These are phyloP conservation scores for Fusarium vanettenii DNA, from an alignment of 2,329 filamentous ascomycete genomes.

Conservation along the genomic window DNA sequence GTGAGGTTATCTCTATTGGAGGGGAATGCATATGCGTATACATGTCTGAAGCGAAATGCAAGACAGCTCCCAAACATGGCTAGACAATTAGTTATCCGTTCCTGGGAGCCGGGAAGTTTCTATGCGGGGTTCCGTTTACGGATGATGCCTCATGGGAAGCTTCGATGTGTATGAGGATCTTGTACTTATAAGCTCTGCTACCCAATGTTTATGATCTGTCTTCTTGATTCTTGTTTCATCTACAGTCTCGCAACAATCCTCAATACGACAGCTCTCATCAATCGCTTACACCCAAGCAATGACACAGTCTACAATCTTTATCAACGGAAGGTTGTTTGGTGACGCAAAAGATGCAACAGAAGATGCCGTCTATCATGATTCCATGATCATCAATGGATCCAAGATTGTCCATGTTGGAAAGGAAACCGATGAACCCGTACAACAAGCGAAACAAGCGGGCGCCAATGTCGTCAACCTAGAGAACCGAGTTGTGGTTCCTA, in stretches of 20 bases:
- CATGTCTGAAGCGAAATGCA: background rate
- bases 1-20: background rate
- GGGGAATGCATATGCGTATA: background rate
- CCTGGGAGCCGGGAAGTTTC: background rate
- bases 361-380: conserved; percentile 1
- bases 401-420: conserved; percentile 21
- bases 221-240: no score
- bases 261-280: background rate
- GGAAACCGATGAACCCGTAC: background rate
- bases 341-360: background rate
- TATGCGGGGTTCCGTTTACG: background rate
- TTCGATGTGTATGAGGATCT: background rate
- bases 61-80: conserved; percentile 1
- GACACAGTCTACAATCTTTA: background rate
- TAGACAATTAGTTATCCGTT: background rate
- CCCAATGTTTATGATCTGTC: no score
- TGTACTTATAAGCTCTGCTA: no score
- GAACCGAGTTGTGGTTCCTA: conserved; percentile 55
- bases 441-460: background rate
- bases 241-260: background rate
- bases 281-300: background rate
- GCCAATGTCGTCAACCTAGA: conserved; percentile 43
- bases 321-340: conserved; percentile 1
- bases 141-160: background rate
- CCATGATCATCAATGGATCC: conserved; percentile 10